Base-by-base conservation (phyloP, 371 early-diverging fungal species). In the Mucor saturninus region DNA sequence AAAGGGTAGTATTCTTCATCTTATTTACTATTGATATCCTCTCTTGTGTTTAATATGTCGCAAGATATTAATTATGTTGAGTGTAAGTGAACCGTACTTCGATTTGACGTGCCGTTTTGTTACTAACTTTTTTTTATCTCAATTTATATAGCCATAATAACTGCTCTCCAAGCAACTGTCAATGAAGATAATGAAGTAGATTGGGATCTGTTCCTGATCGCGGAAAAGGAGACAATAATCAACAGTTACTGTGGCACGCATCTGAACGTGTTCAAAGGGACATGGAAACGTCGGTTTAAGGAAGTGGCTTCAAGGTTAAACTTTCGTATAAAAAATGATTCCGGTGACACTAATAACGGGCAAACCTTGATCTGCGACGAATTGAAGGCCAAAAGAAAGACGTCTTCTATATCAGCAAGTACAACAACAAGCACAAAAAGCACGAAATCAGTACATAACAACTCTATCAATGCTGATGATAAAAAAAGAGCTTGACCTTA, bases 111-210 rank as follows among this genome's bases (percentile, higher is more conserved):
- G 49, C 38, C 38, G 49, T 58, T 58, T 49, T 58, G 49, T 49
- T 58, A 58, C 58, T 49, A 49, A 15, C 45, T 45, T 32, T 9
- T 49, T 48, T 32, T 37, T 49, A 35, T 37, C 32, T 45, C 8
- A 35, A 35, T 35, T 35, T 35, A 28, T 43, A 46, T 56, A 43
- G 56, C 45, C 56, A 49, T 58, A 58, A 58, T 21, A 58, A 38
- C 35, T 48, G 49, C 49, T 21, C 46, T 58, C 35, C 45, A 46
- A 57, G 48, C 31, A 46, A 57, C 48, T 46, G 57, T 57, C 48
- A 46, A 35, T 46, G 49, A 57, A 57, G 57, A 57, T 30, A 45
- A 57, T 57, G 35, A 46, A 46, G 57, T 58, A 58, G 59, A 58
- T 50, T 58, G 49, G 50, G 50, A 58, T 50, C 21, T 38, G 50